Evolutionary conservation across 2,329 filamentous ascomycete genomes (phyloP).

Genomic region (Knoxdaviesia proteae): DNA sequence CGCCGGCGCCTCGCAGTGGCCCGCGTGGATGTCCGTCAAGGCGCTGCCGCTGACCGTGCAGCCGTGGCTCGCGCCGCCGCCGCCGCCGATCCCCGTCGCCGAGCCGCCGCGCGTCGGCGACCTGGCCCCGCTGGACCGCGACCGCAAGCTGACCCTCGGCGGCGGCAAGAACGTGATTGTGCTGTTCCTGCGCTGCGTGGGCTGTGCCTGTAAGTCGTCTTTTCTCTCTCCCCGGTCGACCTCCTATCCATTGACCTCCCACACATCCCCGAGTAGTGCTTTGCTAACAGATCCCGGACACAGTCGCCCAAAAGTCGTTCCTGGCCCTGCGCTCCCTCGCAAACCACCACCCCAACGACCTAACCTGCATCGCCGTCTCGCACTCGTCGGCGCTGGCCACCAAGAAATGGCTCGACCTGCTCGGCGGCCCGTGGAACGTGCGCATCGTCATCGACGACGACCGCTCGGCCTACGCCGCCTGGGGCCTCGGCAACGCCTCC

Average conservation of each 20-base stretch:
- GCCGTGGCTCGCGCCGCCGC: constrained; percentile 29
- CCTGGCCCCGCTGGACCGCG: constrained; percentile 24
- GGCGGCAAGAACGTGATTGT: constrained; percentile 23
- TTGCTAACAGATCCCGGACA: background rate
- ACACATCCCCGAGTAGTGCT: background rate
- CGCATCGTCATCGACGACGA: constrained; percentile 34
- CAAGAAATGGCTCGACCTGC: constrained; percentile 31
- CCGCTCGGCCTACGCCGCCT: constrained; percentile 34
- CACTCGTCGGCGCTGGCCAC: constrained; percentile 36
- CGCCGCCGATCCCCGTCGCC: constrained; percentile 24
- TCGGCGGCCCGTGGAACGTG: constrained; percentile 36
- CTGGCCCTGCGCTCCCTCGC: constrained; percentile 31
- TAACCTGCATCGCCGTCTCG: constrained; percentile 36
- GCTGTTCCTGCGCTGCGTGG: constrained; percentile 32
- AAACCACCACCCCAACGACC: constrained; percentile 23
- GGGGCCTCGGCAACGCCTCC: constrained; percentile 31
- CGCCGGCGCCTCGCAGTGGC: constrained; percentile 14
- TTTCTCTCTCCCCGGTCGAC: constrained; percentile 1
- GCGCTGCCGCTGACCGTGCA: constrained; percentile 29
- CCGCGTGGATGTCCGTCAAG: constrained; percentile 27
- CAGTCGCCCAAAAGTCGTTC: constrained; percentile 36
- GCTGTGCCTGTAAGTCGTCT: constrained; percentile 28
- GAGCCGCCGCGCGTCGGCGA: constrained; percentile 26
- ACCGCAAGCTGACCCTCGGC: constrained; percentile 20
- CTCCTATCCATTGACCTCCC: background rate